Conservation (phyloP, 306 rosid species). For the Vicia faba region DNA sequence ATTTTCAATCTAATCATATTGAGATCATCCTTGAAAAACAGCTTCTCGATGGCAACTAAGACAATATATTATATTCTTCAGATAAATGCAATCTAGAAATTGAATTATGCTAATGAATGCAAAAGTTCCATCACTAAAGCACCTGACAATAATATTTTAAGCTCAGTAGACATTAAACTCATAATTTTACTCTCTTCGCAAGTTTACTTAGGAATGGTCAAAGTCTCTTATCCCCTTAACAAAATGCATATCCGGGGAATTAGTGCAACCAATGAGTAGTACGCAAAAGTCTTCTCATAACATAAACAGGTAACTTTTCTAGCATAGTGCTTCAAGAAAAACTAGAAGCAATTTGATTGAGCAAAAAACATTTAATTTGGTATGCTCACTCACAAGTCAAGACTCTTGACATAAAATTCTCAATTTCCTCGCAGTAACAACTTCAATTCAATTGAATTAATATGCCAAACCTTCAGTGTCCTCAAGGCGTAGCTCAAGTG, state of each 20-base stretch:
- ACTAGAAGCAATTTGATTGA: constrained; percentile 1
- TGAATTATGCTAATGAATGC: background rate
- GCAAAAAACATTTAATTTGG: constrained; percentile 2
- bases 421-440: background rate
- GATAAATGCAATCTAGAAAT: background rate
- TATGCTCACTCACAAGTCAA: constrained; percentile 13
- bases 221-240: background rate
- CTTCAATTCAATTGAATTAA: constrained; percentile 24
- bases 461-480: constrained; percentile 61
- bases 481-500: background rate
- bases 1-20: constrained; percentile 7
- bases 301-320: background rate
- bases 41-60: background rate
- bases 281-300: constrained; percentile 4
- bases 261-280: constrained; percentile 10
- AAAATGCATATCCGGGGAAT: constrained; percentile 17
- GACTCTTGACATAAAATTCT: background rate
- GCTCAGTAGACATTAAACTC: background rate
- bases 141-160: background rate
- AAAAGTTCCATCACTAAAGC: background rate
- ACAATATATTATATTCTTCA: background rate
- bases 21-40: background rate
- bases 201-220: background rate
- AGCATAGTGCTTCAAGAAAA: background rate
- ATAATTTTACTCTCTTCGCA: background rate